Conservation (phyloP, 148 eudicot species). For the Camellia japonica region DNA sequence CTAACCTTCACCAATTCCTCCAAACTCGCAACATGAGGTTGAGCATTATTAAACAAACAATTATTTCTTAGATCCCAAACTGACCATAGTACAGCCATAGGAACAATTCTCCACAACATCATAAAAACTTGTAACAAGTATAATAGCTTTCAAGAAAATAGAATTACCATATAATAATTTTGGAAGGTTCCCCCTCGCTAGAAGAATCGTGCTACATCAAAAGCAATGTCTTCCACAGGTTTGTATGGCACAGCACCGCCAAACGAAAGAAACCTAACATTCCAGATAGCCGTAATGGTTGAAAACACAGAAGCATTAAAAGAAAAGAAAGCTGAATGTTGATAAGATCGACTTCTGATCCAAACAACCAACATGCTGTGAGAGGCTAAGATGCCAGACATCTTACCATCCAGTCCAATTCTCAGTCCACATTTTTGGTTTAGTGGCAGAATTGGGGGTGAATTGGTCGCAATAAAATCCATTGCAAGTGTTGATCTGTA, state of each 20-base stretch:
- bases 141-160: neutral
- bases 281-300: conserved; percentile 7
- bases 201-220: conserved; percentile 85
- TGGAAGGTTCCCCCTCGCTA: conserved; percentile 93
- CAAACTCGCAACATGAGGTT: too few species aligned
- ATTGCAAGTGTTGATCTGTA: conserved; percentile 95
- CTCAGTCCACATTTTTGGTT: conserved; percentile 94
- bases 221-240: conserved; percentile 88
- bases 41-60: too few species aligned
- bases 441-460: conserved; percentile 73
- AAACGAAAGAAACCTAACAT: conserved; percentile 65
- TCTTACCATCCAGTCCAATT: conserved; percentile 98
- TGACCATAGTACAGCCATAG: too few species aligned
- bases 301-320: neutral
- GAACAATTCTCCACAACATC: too few species aligned
- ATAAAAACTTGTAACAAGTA: neutral
- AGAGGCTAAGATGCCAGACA: conserved; percentile 7
- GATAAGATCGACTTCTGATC: neutral
- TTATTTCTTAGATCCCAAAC: too few species aligned
- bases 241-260: conserved; percentile 72
- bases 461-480: conserved; percentile 92
- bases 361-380: neutral
- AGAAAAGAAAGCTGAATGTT: neutral
- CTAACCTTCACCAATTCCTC: too few species aligned
- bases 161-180: conserved; percentile 87